These are phyloP conservation scores for Aspergillus hiratsukae DNA, from an alignment of 2,329 filamentous ascomycete genomes.

Conservation along the genomic window DNA sequence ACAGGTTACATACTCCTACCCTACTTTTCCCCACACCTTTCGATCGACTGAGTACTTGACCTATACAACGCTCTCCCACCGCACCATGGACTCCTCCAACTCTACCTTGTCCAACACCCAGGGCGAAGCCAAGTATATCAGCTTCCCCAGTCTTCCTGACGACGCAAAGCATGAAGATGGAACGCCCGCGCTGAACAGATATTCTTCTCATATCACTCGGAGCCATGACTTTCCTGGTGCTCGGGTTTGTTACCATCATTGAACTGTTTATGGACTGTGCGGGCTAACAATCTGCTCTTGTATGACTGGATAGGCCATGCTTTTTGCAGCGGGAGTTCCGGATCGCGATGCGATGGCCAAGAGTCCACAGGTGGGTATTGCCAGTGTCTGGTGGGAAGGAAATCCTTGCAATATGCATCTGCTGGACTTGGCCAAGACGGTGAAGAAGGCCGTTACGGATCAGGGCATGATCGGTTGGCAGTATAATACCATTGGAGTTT, in stretches of 20 bases:
- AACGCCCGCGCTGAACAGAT: slow-evolving; percentile 71
- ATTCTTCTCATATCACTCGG: slow-evolving; percentile 75
- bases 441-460: slow-evolving; percentile 75
- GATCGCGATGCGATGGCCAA: slow-evolving; percentile 81
- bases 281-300: neutral
- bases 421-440: slow-evolving; percentile 78
- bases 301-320: slow-evolving; percentile 65
- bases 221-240: slow-evolving; percentile 89
- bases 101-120: slow-evolving; percentile 23
- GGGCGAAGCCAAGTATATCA: slow-evolving; percentile 50
- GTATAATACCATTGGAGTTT: slow-evolving; percentile 86
- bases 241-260: slow-evolving; percentile 53
- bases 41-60: slow-evolving; percentile 4
- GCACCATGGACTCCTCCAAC: slow-evolving; percentile 21
- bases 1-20: neutral
- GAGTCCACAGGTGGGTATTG: slow-evolving; percentile 83
- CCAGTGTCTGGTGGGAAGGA: slow-evolving; percentile 95
- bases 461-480: slow-evolving; percentile 91
- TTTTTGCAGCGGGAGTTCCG: slow-evolving; percentile 87
- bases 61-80: neutral
- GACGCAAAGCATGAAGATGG: slow-evolving; percentile 51
- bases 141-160: slow-evolving; percentile 53
- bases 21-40: neutral
- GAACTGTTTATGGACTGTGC: neutral
- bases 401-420: slow-evolving; percentile 85